phyloP scores from a whole-genome alignment of 2,329 filamentous ascomycete species.

The Shiraia bambusicola region DNA sequence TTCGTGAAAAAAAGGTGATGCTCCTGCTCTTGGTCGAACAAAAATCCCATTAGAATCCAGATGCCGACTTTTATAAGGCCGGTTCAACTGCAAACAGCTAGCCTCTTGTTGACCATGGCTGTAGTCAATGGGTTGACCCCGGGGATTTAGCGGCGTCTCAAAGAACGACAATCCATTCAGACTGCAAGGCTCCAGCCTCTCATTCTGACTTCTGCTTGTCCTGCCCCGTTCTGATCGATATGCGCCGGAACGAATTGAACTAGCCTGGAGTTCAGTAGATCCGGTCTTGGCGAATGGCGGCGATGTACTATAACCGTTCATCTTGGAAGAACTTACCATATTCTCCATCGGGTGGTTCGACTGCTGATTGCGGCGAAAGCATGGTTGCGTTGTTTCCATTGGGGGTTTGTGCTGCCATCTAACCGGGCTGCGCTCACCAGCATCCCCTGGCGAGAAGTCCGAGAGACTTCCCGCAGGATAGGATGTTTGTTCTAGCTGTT shows the following conservation, averaged over 20 bases:
- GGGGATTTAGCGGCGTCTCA: constrained; percentile 27
- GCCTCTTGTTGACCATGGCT: not conserved
- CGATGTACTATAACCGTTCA: constrained; percentile 18
- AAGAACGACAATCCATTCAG: constrained; percentile 43
- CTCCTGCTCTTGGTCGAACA: constrained; percentile 7
- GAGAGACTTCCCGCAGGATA: not conserved
- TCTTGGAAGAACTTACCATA: constrained; percentile 47
- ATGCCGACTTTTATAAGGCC: constrained; percentile 11
- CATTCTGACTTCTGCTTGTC: constrained; percentile 3
- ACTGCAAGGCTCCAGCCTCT: constrained; percentile 28
- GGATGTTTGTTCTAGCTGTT: no score
- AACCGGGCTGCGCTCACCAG: constrained; percentile 6
- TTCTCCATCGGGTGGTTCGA: constrained; percentile 22
- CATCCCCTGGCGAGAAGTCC: constrained; percentile 5
- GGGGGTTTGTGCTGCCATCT: constrained; percentile 6
- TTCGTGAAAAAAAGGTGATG: constrained; percentile 7
- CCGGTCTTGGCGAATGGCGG: constrained; percentile 11
- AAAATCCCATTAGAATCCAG: constrained; percentile 17
- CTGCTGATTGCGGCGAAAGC: constrained; percentile 11
- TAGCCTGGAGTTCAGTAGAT: constrained; percentile 30
- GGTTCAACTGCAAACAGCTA: constrained; percentile 1
- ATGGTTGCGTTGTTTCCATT: constrained; percentile 13
- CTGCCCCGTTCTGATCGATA: constrained; percentile 28
- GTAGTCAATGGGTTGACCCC: constrained; percentile 16
- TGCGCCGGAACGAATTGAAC: constrained; percentile 29